Conservation (phyloP, 306 rosid genomes). For the Vicia sativa region DNA sequence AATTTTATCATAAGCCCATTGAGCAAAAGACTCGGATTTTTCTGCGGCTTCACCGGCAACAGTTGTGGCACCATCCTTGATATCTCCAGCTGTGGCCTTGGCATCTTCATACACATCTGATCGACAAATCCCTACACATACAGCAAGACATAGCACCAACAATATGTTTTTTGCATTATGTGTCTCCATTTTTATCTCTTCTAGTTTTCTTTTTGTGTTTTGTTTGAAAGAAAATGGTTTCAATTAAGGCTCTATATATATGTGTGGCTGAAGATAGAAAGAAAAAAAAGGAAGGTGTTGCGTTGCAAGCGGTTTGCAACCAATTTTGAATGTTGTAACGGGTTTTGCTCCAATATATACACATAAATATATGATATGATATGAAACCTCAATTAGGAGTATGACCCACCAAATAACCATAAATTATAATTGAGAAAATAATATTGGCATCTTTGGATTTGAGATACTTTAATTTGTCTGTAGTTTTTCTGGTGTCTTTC, state of each 20-base stretch:
- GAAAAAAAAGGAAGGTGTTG: conserved; percentile 9
- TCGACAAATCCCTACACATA: conserved; percentile 35
- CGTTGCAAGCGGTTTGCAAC: neutral
- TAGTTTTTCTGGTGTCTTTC: too few relatives aligned
- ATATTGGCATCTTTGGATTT: too few relatives aligned
- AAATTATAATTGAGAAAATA: too few relatives aligned
- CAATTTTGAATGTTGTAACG: conserved; percentile 8
- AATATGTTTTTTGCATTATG: conserved; percentile 34
- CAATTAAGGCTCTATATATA: neutral
- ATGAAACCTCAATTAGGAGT: too few relatives aligned
- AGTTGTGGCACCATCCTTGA: conserved; percentile 5
- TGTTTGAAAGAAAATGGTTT: neutral
- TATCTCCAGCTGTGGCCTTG: conserved; percentile 30
- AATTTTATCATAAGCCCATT: conserved; percentile 50
- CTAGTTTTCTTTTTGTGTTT: neutral
- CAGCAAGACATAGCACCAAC: conserved; percentile 39
- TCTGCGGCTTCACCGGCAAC: conserved; percentile 4
- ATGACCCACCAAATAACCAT: too few relatives aligned
- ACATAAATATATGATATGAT: too few relatives aligned
- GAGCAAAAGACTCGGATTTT: conserved; percentile 41
- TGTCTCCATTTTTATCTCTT: conserved; percentile 27
- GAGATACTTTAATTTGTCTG: too few relatives aligned
- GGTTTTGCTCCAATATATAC: conserved; percentile 16
- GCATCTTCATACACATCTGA: conserved; percentile 1
- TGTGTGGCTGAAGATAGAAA: neutral